Evolutionary conservation across 108 stramenopile species (phyloP), one percentile per base, ranked within the genome.

Genomic region (Pseudonitzschia multiseries): DNA sequence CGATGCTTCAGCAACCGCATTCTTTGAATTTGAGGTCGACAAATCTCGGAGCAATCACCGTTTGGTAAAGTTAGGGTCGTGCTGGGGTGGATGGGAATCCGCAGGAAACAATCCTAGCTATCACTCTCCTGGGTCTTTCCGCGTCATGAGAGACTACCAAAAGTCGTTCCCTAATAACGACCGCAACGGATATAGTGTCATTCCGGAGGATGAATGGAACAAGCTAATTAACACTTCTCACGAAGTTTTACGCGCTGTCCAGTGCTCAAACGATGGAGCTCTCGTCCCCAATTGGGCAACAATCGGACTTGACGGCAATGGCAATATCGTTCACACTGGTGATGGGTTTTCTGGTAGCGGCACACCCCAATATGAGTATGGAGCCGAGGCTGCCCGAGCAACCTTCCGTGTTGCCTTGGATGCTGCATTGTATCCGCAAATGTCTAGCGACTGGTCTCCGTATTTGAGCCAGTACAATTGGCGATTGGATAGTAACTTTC

Each of bases 211-310:
- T 48, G 46, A 72, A 57, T 78, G 77, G 77, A 57, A 73, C 20
- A 41, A 32, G 51, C 40, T 78, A 3, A 72, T 78, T 33, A 43
- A 20, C 15, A 78, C 77, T 21, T 71, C 77, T 15, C 72, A 78
- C 29, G 57, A 72, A 40, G 42, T 67, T 28, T 24, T 78, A 17
- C 28, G 26, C 20, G 67, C 71, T n/a, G 60, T 68, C 22, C 77
- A 78, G 27, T 75, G 74, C 54, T 66, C 74, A 46, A 66, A 68
- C 32, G 52, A 46, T 0, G 59, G 57, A 0, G 68, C 74, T 43
- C 63, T 79, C 22, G 78, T 74, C 18, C 78, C 72, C 36, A 73
- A 79, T 36, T 79, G 78, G 78, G 72, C 68, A 36, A 65, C 71
- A 14, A 46, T 79, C 36, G 57, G 50, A 15, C 40, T 50, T 15